Conservation (phyloP, 108 stramenopile genomes). For the Cyclotella cryptica region DNA sequence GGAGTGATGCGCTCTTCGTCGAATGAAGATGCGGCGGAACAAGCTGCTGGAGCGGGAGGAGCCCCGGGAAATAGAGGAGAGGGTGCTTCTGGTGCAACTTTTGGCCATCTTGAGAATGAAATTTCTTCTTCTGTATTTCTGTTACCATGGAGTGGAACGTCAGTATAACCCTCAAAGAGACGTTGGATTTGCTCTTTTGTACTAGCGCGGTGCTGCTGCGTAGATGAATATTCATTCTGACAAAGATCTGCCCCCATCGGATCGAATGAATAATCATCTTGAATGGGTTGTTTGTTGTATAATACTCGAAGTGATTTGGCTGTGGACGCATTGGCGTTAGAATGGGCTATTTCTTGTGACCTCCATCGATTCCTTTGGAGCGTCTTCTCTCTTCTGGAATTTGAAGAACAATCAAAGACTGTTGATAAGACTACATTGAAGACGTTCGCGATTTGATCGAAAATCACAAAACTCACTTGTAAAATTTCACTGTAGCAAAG, state of each 20-base stretch:
- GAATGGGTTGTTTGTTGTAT: conserved; percentile 11
- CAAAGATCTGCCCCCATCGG: conserved; percentile 12
- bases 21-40: neutral
- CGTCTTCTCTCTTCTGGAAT: conserved; percentile 30
- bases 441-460: neutral
- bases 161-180: neutral
- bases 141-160: conserved; percentile 10
- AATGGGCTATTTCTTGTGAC: conserved; percentile 34
- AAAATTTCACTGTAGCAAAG: conserved; percentile 31
- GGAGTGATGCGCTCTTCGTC: conserved; percentile 1
- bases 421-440: neutral
- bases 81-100: conserved; percentile 1
- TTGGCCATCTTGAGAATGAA: conserved; percentile 17
- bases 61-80: conserved; percentile 14
- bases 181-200: neutral
- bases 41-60: conserved; percentile 4
- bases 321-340: conserved; percentile 1
- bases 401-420: neutral
- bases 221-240: neutral
- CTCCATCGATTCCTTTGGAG: conserved; percentile 39
- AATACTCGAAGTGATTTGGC: conserved; percentile 26
- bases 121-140: conserved; percentile 6
- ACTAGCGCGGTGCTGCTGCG: neutral
- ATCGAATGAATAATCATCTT: conserved; percentile 49
- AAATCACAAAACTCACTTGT: conserved; percentile 17